Base-by-base conservation (phyloP, 352 stramenopile genomes). In the Pythium aristosporum region DNA sequence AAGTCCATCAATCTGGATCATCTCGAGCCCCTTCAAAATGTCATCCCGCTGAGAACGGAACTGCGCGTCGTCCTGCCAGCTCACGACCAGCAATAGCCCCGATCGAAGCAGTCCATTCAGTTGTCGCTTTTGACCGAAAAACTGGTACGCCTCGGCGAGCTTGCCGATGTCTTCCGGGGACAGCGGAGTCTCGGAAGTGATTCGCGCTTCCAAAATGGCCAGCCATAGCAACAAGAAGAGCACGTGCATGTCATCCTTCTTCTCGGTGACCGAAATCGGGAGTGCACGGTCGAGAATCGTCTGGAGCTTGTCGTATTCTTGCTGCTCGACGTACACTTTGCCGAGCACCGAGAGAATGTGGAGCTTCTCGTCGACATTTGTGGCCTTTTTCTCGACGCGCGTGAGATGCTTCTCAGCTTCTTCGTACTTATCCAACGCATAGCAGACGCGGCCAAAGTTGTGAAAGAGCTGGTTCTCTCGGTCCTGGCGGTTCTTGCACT, bases 371-470 rank as follows among this genome's bases (percentile, higher is more conserved):
- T 85, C 75, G 9, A 69, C 53, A 10, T 87, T 62, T 13, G 57
- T 66, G 0, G 80, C 69, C 1, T 68, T 79, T 4, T 46, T 67
- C 20, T 87, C 67, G 1, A 77, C 70, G 7, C 75, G 73, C 10
- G 71, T 71, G 21, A 91, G 58, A 34, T 76, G 67, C 42, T 74
- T 65, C 49, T 87, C 72, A 0, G 80, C 80, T 39, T 88, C 69
- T 6, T 69, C 44, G 41, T 76, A 75, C 63, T 85, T 88, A 3
- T 64, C 53, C 23, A 88, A 56, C 32, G 75, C 83, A 58, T 79
- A 84, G 36, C 75, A 80, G 18, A 91, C 76, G 15, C 80, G 78
- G 0, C 80, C 82, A 46, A 73, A 70, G 54, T 91, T 89, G 23
- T 87, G 44, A 51, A 82, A 84, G 57, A 84, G 69, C 53, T 76